Conservation (phyloP, 176 grass and related monocot genomes). For the Triticum monococcum region DNA sequence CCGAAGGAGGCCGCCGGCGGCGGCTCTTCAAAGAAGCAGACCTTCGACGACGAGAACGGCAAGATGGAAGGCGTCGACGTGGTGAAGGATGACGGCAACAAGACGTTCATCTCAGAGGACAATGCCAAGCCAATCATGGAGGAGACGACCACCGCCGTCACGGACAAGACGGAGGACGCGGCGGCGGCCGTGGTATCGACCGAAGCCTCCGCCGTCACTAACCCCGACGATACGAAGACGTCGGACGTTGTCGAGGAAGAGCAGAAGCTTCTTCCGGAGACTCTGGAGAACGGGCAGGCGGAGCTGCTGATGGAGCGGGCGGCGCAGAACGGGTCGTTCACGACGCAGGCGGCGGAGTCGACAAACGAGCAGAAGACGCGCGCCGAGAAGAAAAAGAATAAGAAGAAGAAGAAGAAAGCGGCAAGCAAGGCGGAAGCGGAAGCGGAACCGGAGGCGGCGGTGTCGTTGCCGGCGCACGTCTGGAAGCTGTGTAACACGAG, state of each 20-base stretch:
- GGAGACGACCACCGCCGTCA: neutral
- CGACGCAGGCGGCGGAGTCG: constrained; percentile 79
- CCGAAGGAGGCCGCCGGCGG: constrained; percentile 13
- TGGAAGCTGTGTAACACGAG: constrained; percentile 85
- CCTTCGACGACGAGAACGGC: constrained; percentile 62
- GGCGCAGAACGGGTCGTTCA: constrained; percentile 75
- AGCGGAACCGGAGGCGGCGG: neutral
- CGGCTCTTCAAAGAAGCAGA: constrained; percentile 34
- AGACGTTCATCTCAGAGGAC: constrained; percentile 41
- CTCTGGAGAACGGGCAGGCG: constrained; percentile 53
- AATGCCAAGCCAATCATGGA: constrained; percentile 35
- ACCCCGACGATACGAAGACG: constrained; percentile 12
- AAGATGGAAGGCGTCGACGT: constrained; percentile 74
- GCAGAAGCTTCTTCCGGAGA: constrained; percentile 34
- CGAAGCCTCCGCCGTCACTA: neutral
- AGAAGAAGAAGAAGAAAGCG: neutral
- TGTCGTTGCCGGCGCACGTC: neutral
- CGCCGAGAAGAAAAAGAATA: neutral
- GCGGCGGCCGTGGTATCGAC: neutral
- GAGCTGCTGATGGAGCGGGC: constrained; percentile 72
- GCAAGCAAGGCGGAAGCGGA: neutral
- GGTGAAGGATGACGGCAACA: constrained; percentile 54
- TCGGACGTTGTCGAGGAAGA: constrained; percentile 9
- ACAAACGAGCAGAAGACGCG: constrained; percentile 67
- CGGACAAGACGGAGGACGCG: neutral